A percentile compares a stretch with the other conserved stretches of the same genome.
phyloP scores from a whole-genome alignment of 2,329 filamentous ascomycete genomes.

The Grosmannia clavigera region DNA sequence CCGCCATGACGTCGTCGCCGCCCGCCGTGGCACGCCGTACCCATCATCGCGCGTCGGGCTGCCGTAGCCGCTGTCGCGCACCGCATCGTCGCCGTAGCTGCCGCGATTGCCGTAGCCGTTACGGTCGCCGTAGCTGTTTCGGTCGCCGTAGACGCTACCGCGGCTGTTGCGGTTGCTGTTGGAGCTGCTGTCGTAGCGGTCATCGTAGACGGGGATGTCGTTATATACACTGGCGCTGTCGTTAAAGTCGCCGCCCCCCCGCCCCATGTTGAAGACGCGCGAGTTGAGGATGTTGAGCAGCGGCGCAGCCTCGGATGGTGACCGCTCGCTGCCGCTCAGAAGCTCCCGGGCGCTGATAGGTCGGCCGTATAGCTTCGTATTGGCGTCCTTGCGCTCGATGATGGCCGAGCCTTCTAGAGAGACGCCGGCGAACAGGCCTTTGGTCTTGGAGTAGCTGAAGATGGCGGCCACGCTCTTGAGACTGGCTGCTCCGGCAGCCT shows the following conservation, averaged over 20 bases:
- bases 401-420: constrained; percentile 87
- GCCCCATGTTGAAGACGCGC: constrained; percentile 63
- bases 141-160: constrained; percentile 53
- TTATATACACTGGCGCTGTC: constrained; percentile 71
- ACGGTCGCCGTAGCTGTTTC: constrained; percentile 21
- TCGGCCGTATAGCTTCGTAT: constrained; percentile 87
- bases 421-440: constrained; percentile 91
- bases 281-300: constrained; percentile 79
- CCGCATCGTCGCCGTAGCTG: constrained; percentile 19
- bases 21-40: constrained; percentile 45
- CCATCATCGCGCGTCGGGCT: constrained; percentile 22
- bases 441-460: constrained; percentile 96
- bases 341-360: constrained; percentile 72
- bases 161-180: constrained; percentile 53
- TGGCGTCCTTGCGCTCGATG: constrained; percentile 90
- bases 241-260: constrained; percentile 20
- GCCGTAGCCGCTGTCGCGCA: constrained; percentile 16
- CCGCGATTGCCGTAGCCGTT: constrained; percentile 26
- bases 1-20: constrained; percentile 53
- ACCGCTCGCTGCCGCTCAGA: constrained; percentile 62
- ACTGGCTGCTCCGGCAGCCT: constrained; percentile 88
- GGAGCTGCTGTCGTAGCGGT: constrained; percentile 66
- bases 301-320: constrained; percentile 71
- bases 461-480: constrained; percentile 80
- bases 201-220: constrained; percentile 80